These are phyloP conservation scores for Pyrus bretschneideri DNA, from an alignment of 306 rosid species.

Conservation along the genomic window DNA sequence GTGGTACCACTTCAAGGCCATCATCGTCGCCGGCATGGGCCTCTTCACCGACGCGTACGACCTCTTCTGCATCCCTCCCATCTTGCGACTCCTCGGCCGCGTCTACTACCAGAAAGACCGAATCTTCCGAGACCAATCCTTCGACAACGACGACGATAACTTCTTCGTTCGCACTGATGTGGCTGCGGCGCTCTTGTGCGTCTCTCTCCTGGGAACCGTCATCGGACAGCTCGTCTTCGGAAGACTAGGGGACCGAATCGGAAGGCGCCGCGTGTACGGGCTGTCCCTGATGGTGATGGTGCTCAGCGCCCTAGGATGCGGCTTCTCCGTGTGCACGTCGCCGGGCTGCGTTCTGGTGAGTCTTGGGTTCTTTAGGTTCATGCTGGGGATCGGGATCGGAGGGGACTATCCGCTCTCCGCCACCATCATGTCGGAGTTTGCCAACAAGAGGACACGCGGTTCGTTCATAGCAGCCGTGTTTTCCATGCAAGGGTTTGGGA, in stretches of 20 bases:
- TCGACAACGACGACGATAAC: accelerated
- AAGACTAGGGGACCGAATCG: conserved; percentile 50
- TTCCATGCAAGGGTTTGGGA: conserved; percentile 84
- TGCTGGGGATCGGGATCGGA: conserved; percentile 69
- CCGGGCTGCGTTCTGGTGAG: conserved; percentile 40
- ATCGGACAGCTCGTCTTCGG: conserved; percentile 62
- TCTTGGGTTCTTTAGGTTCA: conserved; percentile 63
- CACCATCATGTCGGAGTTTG: conserved; percentile 85
- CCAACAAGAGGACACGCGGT: conserved; percentile 70
- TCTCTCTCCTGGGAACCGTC: conserved; percentile 45
- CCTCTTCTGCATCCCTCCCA: conserved; percentile 56
- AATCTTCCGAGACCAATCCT: accelerated
- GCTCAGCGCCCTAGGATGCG: conserved; percentile 46
- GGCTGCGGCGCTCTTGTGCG: conserved; percentile 26
- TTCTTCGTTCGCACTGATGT: conserved; percentile 13
- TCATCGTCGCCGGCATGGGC: conserved; percentile 82
- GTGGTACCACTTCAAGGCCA: conserved; percentile 75
- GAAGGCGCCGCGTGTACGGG: conserved; percentile 59
- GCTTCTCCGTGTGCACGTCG: conserved; percentile 52
- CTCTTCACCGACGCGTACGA: conserved; percentile 75
- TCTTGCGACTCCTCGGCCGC: conserved; percentile 44
- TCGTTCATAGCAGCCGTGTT: conserved; percentile 80
- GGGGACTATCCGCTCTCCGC: conserved; percentile 83
- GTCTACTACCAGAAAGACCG: conserved; percentile 24
- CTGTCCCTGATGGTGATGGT: conserved; percentile 50